phyloP scores from a whole-genome alignment of 352 stramenopile genomes.

The Phytophthora gonapodyides region DNA sequence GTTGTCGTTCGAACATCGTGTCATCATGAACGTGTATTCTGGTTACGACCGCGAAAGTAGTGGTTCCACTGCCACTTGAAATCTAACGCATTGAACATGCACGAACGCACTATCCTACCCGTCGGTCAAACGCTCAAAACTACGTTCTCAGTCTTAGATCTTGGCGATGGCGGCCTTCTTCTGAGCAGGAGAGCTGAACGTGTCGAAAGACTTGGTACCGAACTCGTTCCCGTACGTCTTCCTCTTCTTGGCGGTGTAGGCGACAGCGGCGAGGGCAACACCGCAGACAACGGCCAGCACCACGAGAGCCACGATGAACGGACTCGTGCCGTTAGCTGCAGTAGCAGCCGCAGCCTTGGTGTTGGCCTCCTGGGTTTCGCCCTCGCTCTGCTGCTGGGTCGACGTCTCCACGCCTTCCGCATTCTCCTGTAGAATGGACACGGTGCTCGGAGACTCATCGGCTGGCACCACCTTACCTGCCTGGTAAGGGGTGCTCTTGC shows the following conservation, averaged over 20 bases:
- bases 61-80: slow-evolving; percentile 41
- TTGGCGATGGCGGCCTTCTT: slow-evolving; percentile 38
- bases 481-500: slow-evolving; percentile 2
- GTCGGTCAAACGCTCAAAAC: slow-evolving; percentile 13
- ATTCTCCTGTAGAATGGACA: slow-evolving; percentile 41
- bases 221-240: slow-evolving; percentile 23
- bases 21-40: slow-evolving; percentile 33
- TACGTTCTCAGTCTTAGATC: slow-evolving; percentile 33
- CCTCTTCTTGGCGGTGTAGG: slow-evolving; percentile 34
- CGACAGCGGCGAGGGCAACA: slow-evolving; percentile 28
- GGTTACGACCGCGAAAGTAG: slow-evolving; percentile 30
- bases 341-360: slow-evolving; percentile 18
- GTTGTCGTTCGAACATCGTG: slow-evolving; percentile 13
- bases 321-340: slow-evolving; percentile 13
- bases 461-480: slow-evolving; percentile 31
- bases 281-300: slow-evolving; percentile 26
- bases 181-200: slow-evolving; percentile 33
- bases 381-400: too few species aligned
- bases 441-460: slow-evolving; percentile 22
- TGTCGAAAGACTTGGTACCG: slow-evolving; percentile 35
- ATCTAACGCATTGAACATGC: slow-evolving; percentile 34
- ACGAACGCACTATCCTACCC: slow-evolving; percentile 30
- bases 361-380: slow-evolving; percentile 19
- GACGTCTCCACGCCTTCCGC: slow-evolving; percentile 12
- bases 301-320: slow-evolving; percentile 29